Conservation (phyloP, 2,329 filamentous ascomycete species). For the Decorospora gaudefroyi region DNA sequence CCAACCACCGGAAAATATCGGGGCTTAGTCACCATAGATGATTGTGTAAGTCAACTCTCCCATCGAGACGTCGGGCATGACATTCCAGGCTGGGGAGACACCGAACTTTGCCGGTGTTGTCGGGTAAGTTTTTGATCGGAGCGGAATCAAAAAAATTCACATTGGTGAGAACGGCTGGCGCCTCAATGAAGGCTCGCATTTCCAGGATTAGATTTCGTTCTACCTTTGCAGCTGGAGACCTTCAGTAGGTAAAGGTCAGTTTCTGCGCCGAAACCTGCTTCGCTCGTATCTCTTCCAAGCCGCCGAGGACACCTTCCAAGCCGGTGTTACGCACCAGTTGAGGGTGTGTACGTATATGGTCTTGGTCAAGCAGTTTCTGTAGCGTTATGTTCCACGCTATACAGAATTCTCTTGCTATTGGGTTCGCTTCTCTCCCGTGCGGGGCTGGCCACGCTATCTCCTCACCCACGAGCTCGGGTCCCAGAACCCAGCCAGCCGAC, state of each 20-base stretch:
- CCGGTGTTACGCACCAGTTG: background rate
- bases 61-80: no score
- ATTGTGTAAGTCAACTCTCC: no score
- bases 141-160: no score
- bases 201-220: no score
- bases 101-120: no score
- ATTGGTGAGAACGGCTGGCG: no score
- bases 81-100: no score
- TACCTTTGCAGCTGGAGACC: no score
- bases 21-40: background rate
- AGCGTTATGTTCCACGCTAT: conserved; percentile 2
- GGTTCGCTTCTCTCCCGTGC: conserved; percentile 5
- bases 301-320: conserved; percentile 2
- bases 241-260: background rate
- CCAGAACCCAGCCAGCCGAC: conserved; percentile 21
- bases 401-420: conserved; percentile 2
- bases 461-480: conserved; percentile 17
- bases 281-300: conserved; percentile 5
- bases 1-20: conserved; percentile 1
- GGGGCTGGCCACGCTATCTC: conserved; percentile 8
- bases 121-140: no score
- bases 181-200: no score
- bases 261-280: conserved; percentile 9
- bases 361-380: conserved; percentile 6
- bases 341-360: conserved; percentile 5